Base-by-base conservation (phyloP, 2,329 filamentous ascomycete species). In the Colletotrichum destructivum region DNA sequence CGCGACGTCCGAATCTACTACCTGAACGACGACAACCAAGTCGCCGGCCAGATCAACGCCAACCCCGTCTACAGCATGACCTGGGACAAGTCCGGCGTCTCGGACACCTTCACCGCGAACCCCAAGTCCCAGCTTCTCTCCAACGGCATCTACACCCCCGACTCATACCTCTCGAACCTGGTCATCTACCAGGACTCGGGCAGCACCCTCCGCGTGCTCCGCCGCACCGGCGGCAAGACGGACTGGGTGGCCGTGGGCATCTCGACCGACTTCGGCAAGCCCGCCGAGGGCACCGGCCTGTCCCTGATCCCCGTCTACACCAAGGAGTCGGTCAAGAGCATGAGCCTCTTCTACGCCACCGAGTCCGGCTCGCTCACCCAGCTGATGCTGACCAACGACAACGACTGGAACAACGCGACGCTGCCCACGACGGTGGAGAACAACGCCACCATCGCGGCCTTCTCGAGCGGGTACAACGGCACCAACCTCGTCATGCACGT, bases 1-100 rank as follows among this genome's bases (percentile, higher is more conserved):
- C 69, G 72, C 18, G 72, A 73, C 12, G 23, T 55, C 9, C 72
- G 72, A 12, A 64, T 73, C 16, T 73, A 73, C 55, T 72, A 68
- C 38, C 49, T 73, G 1, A 66, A 64, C 55, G 31, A 69, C 7
- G 40, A 63, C 4, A 69, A 72, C 49, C 64, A 61, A n/a, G 59
- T 73, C 40, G 59, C 62, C 15, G 72, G 72, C 42, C 54, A 61
- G 26, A 65, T 73, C 51, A 72, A 52, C 31, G 54, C 4, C 8
- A 62, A 64, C 16, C 72, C 61, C 1, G 44, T 56, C 44, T 52
- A 72, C 40, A 55, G 49, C n/a, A 46, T 46, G 18, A 44, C n/a
- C 2, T 73, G 72, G 72, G 56, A 64, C n/a, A 56, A 64, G 40
- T 73, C 69, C n/a, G 64, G 69, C 15, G 55, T 73, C 13, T 72